These are phyloP conservation scores for Aspergillus candidus DNA, from an alignment of 2,329 filamentous ascomycete species.

Conservation along the genomic window DNA sequence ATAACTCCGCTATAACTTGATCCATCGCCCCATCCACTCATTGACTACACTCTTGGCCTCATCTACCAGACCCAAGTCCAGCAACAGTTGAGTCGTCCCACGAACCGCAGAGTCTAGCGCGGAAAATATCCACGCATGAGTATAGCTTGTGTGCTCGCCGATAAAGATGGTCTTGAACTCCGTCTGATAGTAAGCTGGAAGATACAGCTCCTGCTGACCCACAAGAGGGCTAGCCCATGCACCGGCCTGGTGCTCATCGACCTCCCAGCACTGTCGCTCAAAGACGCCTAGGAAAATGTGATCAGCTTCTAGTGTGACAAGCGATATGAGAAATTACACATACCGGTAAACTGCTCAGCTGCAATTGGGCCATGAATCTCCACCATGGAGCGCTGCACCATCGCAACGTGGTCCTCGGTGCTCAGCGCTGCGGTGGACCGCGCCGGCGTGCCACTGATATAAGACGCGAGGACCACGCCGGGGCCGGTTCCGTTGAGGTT, in stretches of 20 bases:
- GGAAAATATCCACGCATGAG: conserved; percentile 52
- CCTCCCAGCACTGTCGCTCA: conserved; percentile 60
- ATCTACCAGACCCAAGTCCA: conserved; percentile 59
- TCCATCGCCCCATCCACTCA: conserved; percentile 66
- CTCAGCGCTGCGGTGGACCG: conserved; percentile 20
- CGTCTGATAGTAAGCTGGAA: conserved; percentile 67
- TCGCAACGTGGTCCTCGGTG: conserved; percentile 49
- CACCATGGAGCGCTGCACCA: conserved; percentile 59
- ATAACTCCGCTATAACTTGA: conserved; percentile 22
- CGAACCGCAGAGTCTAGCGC: conserved; percentile 63
- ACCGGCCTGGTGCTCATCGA: conserved; percentile 56
- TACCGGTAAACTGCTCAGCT: conserved; percentile 56
- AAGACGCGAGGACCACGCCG: conserved; percentile 42
- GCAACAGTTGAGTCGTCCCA: conserved; percentile 57
- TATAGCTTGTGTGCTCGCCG: conserved; percentile 64
- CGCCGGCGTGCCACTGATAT: conserved; percentile 23
- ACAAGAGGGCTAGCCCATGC: conserved; percentile 57
- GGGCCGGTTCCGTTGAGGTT: conserved; percentile 32
- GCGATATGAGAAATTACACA: neutral
- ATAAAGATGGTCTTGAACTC: conserved; percentile 64
- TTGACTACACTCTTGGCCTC: conserved; percentile 60
- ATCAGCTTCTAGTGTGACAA: neutral
- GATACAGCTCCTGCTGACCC: conserved; percentile 63
- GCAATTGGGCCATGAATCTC: conserved; percentile 60
- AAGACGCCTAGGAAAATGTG: conserved; percentile 37